Conservation (phyloP, 129 eudicot genomes). For the Chrysanthemum makinoi region DNA sequence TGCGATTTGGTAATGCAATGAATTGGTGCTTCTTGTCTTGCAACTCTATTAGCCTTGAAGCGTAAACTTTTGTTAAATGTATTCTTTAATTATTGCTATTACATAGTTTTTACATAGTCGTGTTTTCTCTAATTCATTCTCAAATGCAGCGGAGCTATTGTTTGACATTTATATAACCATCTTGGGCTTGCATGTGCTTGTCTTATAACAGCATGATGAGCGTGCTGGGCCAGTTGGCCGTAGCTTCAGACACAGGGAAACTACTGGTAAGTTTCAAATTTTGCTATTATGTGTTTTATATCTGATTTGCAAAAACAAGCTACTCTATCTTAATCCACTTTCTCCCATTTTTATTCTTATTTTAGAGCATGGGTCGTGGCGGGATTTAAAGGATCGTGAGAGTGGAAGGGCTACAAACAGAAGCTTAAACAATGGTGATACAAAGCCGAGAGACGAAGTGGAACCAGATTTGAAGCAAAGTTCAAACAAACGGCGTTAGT, state of each 20-base stretch:
- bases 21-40: background rate
- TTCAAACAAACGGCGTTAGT: conserved; percentile 57
- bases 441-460: conserved; percentile 34
- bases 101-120: conserved; percentile 42
- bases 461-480: conserved; percentile 39
- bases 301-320: background rate
- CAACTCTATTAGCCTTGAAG: background rate
- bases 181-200: conserved; percentile 9
- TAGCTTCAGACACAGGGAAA: conserved; percentile 57
- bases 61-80: background rate
- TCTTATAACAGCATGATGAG: conserved; percentile 61
- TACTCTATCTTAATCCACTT: background rate
- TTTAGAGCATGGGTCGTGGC: conserved; percentile 77
- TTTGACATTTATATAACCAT: conserved; percentile 12
- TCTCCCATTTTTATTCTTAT: conserved; percentile 7
- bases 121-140: conserved; percentile 45
- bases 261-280: conserved; percentile 47
- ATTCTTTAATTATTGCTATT: conserved; percentile 17
- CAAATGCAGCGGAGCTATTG: conserved; percentile 4
- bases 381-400: conserved; percentile 50
- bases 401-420: conserved; percentile 32
- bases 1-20: background rate
- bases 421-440: conserved; percentile 24
- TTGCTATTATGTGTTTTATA: conserved; percentile 5
- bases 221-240: conserved; percentile 38